phyloP scores from a whole-genome alignment of 768 basidiomycete species.

The Asterophora parasitica region DNA sequence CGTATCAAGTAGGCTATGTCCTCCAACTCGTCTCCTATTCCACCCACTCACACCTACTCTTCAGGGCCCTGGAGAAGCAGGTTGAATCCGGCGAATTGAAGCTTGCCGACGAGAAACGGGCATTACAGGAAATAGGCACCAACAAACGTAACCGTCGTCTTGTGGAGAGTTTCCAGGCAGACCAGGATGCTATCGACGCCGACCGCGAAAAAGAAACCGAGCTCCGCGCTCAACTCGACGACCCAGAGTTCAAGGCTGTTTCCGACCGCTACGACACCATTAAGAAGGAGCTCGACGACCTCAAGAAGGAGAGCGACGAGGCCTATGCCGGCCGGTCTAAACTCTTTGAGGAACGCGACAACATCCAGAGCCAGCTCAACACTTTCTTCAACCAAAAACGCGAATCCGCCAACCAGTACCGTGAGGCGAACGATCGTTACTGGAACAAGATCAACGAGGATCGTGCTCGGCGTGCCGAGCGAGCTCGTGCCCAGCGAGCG shows the following conservation, averaged over 20 bases:
- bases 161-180: slow-evolving; percentile 77
- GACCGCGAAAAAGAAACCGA: slow-evolving; percentile 74
- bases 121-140: slow-evolving; percentile 82
- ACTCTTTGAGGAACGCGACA: slow-evolving; percentile 84
- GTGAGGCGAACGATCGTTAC: slow-evolving; percentile 80
- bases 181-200: slow-evolving; percentile 77
- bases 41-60: slow-evolving; percentile 11
- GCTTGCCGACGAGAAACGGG: slow-evolving; percentile 92
- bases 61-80: slow-evolving; percentile 78
- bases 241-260: slow-evolving; percentile 80
- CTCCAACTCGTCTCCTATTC: neutral
- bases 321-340: slow-evolving; percentile 74
- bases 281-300: slow-evolving; percentile 76
- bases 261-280: slow-evolving; percentile 79
- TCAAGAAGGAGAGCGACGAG: slow-evolving; percentile 86
- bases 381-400: slow-evolving; percentile 73
- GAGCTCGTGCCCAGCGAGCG: slow-evolving; percentile 65
- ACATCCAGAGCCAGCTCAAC: slow-evolving; percentile 63
- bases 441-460: slow-evolving; percentile 87
- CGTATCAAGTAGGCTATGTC: slow-evolving; percentile 66
- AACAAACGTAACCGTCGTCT: slow-evolving; percentile 64
- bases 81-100: slow-evolving; percentile 91
- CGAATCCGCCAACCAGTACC: slow-evolving; percentile 62
- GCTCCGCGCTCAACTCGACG: slow-evolving; percentile 79
- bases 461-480: slow-evolving; percentile 77